Evolutionary conservation across 352 stramenopile genomes (phyloP), one percentile per base, ranked within the genome.

Genomic region (Pythium guiyangense): DNA sequence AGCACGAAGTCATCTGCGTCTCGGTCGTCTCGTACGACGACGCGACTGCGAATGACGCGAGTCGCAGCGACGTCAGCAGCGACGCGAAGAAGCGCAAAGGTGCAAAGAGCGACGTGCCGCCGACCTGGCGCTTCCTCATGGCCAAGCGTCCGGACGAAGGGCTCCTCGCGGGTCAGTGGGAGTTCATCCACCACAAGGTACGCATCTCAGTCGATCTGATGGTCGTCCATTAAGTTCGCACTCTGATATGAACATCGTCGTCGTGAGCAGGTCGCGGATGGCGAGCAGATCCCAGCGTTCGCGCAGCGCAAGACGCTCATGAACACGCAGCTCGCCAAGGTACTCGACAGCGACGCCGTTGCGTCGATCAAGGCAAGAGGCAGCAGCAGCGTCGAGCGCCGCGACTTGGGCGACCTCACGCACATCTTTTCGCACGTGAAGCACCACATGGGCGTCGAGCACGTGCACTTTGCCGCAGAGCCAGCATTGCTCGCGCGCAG

Each of bases 341-440:
- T 85, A 8, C 63, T 91, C 5, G 63, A 57, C 31, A 66, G 67
- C 27, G 29, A 40, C n/a, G 56, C 55, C 0, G 26, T 81, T 12
- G 50, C 67, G 0, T 52, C 26, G 15, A 49, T 53, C 25, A 70
- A 76, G 40, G 60, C 49, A 11, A 56, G 39, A 9, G 37, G 27
- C 35, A 27, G 14, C 49, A 51, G 12, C 25, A 51, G 34, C n/a
- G 22, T 62, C 26, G 40, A 80, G 37, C 77, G 83, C 12, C 59
- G 66, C 43, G 81, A 95, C 45, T 43, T 91, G 2, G 82, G 84
- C 37, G 74, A 91, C 12, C 71, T 96, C 35, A 74, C 77, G 14
- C 88, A 96, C 66, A 75, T 96, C n/a, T 96, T 96, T 60, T 96
- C 88, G 9, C 88, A 96, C 45, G 74, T 96, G 14, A 93, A 92